phyloP scores from a whole-genome alignment of 1,284 basidiomycete genomes.

The Tilletia walkeri region DNA sequence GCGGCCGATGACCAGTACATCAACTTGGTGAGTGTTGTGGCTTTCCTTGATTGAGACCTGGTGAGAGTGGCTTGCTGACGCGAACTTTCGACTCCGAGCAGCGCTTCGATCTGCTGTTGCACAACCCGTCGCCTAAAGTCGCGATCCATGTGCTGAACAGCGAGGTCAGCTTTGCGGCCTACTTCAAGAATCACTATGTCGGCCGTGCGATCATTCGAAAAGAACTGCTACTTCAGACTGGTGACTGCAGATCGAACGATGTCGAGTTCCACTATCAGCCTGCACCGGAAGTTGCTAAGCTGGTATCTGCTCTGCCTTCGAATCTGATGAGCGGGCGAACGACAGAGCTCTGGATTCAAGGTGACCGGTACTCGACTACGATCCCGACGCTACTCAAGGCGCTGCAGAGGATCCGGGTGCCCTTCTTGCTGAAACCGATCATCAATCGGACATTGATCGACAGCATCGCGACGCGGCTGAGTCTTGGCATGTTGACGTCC shows the following conservation, averaged over 20 bases:
- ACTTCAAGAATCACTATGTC: conserved; percentile 6
- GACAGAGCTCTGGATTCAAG: conserved; percentile 38
- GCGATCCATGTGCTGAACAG: conserved; percentile 10
- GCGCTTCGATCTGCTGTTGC: conserved; percentile 25
- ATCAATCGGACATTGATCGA: conserved; percentile 41
- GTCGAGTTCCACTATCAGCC: conserved; percentile 43
- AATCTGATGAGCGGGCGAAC: conserved; percentile 39
- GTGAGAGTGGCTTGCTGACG: too few relatives aligned
- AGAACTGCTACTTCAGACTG: conserved; percentile 19
- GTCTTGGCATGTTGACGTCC: conserved; percentile 39
- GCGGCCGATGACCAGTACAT: neutral
- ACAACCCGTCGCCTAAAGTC: conserved; percentile 14
- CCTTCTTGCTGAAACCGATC: conserved; percentile 41
- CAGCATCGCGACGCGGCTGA: conserved; percentile 39
- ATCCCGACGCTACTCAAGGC: conserved; percentile 34
- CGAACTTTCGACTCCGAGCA: conserved; percentile 15
- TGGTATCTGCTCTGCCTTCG: conserved; percentile 35
- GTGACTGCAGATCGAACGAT: conserved; percentile 20
- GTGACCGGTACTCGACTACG: conserved; percentile 38
- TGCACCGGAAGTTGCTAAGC: conserved; percentile 23
- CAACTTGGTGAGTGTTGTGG: conserved; percentile 11
- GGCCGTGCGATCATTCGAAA: conserved; percentile 6
- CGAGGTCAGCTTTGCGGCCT: conserved; percentile 17
- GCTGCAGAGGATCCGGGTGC: conserved; percentile 31
- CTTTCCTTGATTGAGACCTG: neutral